A percentile compares a stretch with the other conserved stretches of the same genome.
Conservation (phyloP, 78 protist genomes). For the Mastigamoeba balamuthi region DNA sequence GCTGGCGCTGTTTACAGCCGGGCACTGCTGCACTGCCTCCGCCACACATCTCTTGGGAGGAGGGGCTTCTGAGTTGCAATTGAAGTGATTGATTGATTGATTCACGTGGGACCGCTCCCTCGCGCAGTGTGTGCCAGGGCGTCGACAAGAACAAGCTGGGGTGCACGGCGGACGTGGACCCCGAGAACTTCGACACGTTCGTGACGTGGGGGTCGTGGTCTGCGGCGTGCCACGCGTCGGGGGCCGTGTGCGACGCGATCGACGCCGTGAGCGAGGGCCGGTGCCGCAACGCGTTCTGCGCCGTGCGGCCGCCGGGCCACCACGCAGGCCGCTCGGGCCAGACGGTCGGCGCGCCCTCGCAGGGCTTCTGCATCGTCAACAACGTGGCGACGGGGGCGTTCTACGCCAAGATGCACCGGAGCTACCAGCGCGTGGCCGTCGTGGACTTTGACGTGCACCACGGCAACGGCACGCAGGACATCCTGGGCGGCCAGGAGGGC, state of each 20-base stretch:
- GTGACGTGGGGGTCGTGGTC: conserved; percentile 35
- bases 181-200: conserved; percentile 39
- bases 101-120: too few species aligned
- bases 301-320: conserved; percentile 72
- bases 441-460: conserved; percentile 55
- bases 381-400: conserved; percentile 65
- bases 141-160: too few species aligned
- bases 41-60: neutral
- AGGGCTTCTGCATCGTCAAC: conserved; percentile 69
- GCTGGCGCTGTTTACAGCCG: conserved; percentile 2
- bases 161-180: too few species aligned
- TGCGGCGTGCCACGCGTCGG: conserved; percentile 44
- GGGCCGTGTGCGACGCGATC: conserved; percentile 53
- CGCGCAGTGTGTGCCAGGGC: too few species aligned
- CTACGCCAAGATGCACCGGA: conserved; percentile 18
- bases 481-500: conserved; percentile 40
- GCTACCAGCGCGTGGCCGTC: conserved; percentile 35
- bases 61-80: neutral
- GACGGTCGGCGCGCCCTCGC: conserved; percentile 37
- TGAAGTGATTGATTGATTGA: neutral
- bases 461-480: conserved; percentile 69
- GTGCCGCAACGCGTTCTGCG: conserved; percentile 41
- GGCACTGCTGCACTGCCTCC: neutral
- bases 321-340: conserved; percentile 51
- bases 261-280: conserved; percentile 16